Conservation (phyloP, 1,139 yeast genomes). For the Tardiomyces digboiensis region DNA sequence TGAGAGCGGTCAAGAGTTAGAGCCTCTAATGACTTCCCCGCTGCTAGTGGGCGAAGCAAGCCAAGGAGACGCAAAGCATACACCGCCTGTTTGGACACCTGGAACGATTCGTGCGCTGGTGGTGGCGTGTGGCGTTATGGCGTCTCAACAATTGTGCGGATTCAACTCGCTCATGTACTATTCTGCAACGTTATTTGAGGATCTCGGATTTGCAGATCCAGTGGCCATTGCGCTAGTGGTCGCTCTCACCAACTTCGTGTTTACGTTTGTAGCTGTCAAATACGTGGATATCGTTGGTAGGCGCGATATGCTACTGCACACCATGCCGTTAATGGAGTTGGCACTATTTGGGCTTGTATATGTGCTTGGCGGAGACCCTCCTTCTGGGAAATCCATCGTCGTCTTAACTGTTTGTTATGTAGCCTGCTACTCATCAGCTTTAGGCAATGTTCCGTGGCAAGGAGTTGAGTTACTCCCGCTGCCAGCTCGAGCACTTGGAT, state of each 20-base stretch:
- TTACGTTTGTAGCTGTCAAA: slow-evolving; percentile 51
- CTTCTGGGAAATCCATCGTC: slow-evolving; percentile 9
- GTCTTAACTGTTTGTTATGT: slow-evolving; percentile 31
- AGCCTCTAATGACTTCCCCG: slow-evolving; percentile 2
- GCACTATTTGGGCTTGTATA: slow-evolving; percentile 23
- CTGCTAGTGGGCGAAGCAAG: slow-evolving; percentile 3
- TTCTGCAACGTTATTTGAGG: slow-evolving; percentile 54
- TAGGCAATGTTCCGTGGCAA: slow-evolving; percentile 42
- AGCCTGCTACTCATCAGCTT: slow-evolving; percentile 37
- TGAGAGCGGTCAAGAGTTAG: too few species aligned
- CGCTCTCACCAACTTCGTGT: slow-evolving; percentile 57
- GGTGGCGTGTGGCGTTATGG: slow-evolving; percentile 64
- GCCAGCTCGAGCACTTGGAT: slow-evolving; percentile 35
- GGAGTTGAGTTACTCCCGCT: slow-evolving; percentile 38
- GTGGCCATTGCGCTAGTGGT: slow-evolving; percentile 55
- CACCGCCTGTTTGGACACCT: slow-evolving; percentile 1
- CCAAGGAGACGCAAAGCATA: not conserved
- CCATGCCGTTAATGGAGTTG: slow-evolving; percentile 36
- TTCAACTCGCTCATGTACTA: slow-evolving; percentile 72
- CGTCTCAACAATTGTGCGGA: slow-evolving; percentile 68
- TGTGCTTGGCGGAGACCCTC: slow-evolving; percentile 9
- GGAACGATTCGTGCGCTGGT: slow-evolving; percentile 47
- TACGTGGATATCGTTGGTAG: slow-evolving; percentile 55
- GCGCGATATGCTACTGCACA: slow-evolving; percentile 45
- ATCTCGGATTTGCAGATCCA: slow-evolving; percentile 50